Evolutionary conservation across 345 rosid genomes (phyloP).

Genomic region (Passiflora organensis): DNA sequence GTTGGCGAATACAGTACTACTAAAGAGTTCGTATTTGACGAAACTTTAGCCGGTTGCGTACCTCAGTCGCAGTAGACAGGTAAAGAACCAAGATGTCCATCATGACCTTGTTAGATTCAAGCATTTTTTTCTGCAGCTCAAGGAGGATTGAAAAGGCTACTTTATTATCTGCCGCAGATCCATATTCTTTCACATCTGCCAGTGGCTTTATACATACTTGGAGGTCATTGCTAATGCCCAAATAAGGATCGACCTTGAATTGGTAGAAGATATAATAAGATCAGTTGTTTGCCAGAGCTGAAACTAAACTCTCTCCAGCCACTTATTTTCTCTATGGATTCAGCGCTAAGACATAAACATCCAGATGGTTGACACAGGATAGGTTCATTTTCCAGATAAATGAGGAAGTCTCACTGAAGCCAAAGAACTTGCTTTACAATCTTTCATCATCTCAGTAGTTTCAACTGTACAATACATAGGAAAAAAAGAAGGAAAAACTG

Average conservation of each 20-base stretch:
- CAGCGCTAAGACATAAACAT: too few relatives aligned
- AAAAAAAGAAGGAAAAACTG: not conserved
- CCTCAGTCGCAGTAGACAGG: conserved; percentile 57
- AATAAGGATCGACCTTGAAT: conserved; percentile 72
- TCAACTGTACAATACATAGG: not conserved
- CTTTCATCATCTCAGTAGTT: not conserved
- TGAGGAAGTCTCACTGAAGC: too few relatives aligned
- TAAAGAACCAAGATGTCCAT: conserved; percentile 43
- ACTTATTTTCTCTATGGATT: too few relatives aligned
- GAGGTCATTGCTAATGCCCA: conserved; percentile 58
- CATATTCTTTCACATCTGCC: conserved; percentile 57
- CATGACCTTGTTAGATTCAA: conserved; percentile 40
- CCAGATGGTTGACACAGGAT: too few relatives aligned
- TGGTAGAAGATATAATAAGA: not conserved
- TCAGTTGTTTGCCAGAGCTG: too few relatives aligned
- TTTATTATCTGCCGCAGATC: conserved; percentile 61
- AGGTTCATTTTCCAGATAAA: too few relatives aligned
- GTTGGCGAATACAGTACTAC: too few relatives aligned
- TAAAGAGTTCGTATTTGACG: too few relatives aligned
- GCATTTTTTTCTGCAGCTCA: conserved; percentile 47
- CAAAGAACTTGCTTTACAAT: too few relatives aligned
- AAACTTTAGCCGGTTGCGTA: conserved; percentile 20
- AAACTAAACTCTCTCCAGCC: too few relatives aligned
- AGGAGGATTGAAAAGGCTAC: conserved; percentile 49
- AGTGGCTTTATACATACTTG: conserved; percentile 64